phyloP scores from a whole-genome alignment of 164 flowering plant species.

The Echeveria elegans region DNA sequence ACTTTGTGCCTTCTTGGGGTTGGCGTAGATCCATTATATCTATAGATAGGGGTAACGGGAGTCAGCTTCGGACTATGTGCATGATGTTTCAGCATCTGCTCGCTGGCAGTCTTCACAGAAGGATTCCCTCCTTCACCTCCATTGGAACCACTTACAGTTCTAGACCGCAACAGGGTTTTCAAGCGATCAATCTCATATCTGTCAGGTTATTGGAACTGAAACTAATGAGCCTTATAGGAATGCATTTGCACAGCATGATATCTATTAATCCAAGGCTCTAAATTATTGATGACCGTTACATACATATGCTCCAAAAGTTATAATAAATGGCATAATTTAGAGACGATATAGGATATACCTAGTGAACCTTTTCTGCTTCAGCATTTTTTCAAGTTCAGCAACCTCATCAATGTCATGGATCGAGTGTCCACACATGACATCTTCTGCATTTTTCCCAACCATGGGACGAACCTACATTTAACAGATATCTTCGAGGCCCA shows the following conservation, averaged over 20 bases:
- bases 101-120: background rate
- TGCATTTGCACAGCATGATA: too few relatives aligned
- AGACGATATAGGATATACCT: conserved; percentile 53
- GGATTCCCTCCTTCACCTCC: conserved; percentile 20
- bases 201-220: conserved; percentile 10
- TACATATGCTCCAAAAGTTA: too few relatives aligned
- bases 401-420: conserved; percentile 21
- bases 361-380: conserved; percentile 67
- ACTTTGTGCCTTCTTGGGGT: background rate
- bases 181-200: conserved; percentile 75
- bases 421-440: conserved; percentile 11
- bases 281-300: too few relatives aligned
- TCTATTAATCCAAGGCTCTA: background rate
- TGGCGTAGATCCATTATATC: background rate
- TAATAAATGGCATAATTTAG: too few relatives aligned
- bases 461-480: background rate
- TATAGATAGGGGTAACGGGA: background rate
- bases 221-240: too few relatives aligned
- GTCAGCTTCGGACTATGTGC: too few relatives aligned
- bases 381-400: conserved; percentile 45
- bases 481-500: too few relatives aligned
- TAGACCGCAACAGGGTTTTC: conserved; percentile 57
- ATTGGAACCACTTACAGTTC: conserved; percentile 31
- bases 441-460: conserved; percentile 8
- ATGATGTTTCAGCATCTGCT: background rate